phyloP scores from a whole-genome alignment of 2,329 filamentous ascomycete species.

The Zymoseptoria ardabiliae region DNA sequence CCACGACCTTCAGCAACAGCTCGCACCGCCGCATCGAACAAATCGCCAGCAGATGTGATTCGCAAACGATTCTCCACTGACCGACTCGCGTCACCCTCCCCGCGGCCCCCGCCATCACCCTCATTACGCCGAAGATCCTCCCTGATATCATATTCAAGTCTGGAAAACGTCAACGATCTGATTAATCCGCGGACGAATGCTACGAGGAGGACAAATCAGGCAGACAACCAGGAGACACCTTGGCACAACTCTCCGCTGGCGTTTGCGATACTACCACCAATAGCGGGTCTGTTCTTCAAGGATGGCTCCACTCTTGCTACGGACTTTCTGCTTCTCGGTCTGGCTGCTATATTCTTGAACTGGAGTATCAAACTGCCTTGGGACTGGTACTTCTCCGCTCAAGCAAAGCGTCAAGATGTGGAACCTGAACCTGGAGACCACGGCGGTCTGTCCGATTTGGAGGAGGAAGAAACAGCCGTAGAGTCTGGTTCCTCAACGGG shows the following conservation, averaged over 20 bases:
- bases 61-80: constrained; percentile 10
- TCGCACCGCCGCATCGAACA: not conserved
- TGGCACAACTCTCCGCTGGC: constrained; percentile 77
- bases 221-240: constrained; percentile 51
- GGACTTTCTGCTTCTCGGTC: constrained; percentile 69
- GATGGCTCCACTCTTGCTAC: constrained; percentile 79
- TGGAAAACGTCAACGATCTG: constrained; percentile 66
- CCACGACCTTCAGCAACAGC: not conserved
- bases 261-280: constrained; percentile 74
- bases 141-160: constrained; percentile 67
- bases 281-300: constrained; percentile 77
- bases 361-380: constrained; percentile 89
- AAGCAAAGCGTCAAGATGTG: constrained; percentile 26
- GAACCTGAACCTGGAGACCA: constrained; percentile 7
- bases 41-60: not conserved
- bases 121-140: constrained; percentile 60
- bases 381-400: constrained; percentile 52
- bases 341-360: constrained; percentile 81
- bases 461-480: constrained; percentile 20
- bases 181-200: constrained; percentile 42
- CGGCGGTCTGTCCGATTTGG: not conserved
- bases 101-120: constrained; percentile 16
- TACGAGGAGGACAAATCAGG: constrained; percentile 27
- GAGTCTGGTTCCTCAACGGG: constrained; percentile 11
- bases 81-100: constrained; percentile 15